phyloP scores from a whole-genome alignment of 129 eudicot species.

The Rutidosis leptorrhynchoides region DNA sequence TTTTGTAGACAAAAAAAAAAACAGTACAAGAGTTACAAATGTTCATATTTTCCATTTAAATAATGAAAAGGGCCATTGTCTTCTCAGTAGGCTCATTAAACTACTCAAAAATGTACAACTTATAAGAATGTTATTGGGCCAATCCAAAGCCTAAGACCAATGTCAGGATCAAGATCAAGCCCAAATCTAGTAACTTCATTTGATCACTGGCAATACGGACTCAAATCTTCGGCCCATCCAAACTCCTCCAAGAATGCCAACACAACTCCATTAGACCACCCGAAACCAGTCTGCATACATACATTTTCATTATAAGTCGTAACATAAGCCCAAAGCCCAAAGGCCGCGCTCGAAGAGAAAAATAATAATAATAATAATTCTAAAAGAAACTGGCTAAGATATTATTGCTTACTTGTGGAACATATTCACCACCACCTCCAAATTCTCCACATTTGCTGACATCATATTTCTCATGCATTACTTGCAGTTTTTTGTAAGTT shows the following conservation, averaged over 20 bases:
- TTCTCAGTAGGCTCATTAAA: slow-evolving; percentile 5
- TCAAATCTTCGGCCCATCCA: slow-evolving; percentile 83
- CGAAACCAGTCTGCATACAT: slow-evolving; percentile 83
- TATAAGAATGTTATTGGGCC: neutral
- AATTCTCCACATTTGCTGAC: slow-evolving; percentile 70
- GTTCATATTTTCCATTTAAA: neutral
- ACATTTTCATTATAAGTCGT: slow-evolving; percentile 5
- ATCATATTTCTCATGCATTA: slow-evolving; percentile 89
- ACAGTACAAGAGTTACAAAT: neutral
- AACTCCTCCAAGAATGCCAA: slow-evolving; percentile 92
- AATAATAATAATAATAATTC: too few species aligned
- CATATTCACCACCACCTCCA: slow-evolving; percentile 96
- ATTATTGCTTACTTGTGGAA: slow-evolving; percentile 84
- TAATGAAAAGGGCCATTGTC: neutral
- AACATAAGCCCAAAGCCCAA: too few species aligned
- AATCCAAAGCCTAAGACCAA: neutral
- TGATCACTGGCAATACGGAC: slow-evolving; percentile 48
- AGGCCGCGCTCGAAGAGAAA: neutral
- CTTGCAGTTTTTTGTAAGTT: slow-evolving; percentile 46
- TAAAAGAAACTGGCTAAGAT: neutral
- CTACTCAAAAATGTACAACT: neutral
- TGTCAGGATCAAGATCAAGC: neutral
- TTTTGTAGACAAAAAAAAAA: neutral
- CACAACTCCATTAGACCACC: slow-evolving; percentile 97
- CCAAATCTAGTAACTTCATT: neutral